A percentile compares a stretch with the other conserved stretches of the same genome.
Conservation (phyloP, 1,284 basidiomycete species). For the Irpex rosettiformis region DNA sequence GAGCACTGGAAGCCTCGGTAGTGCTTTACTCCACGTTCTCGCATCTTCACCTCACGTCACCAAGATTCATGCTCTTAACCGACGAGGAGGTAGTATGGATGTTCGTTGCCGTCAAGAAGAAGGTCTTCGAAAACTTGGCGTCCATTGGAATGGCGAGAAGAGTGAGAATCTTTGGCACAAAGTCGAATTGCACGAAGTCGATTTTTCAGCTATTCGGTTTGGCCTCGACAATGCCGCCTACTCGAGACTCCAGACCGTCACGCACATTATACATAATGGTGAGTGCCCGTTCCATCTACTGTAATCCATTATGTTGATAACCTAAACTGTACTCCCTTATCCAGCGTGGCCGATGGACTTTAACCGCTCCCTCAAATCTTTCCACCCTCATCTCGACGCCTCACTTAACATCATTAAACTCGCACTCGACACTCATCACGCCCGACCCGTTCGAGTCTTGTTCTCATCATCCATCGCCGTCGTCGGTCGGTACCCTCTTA, state of each 20-base stretch:
- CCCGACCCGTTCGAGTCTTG: conserved; percentile 18
- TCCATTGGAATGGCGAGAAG: neutral
- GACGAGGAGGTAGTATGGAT: neutral
- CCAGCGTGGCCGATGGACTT: conserved; percentile 37
- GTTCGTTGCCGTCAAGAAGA: conserved; percentile 11
- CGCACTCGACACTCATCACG: conserved; percentile 22
- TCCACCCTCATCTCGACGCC: conserved; percentile 32
- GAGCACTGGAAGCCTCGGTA: conserved; percentile 14
- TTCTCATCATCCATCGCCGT: conserved; percentile 37
- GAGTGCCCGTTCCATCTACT: neutral
- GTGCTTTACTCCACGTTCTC: conserved; percentile 10
- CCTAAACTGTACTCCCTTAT: too few relatives aligned
- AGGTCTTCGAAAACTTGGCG: conserved; percentile 8
- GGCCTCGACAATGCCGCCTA: conserved; percentile 6
- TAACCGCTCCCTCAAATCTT: conserved; percentile 32
- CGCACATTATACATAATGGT: conserved; percentile 36
- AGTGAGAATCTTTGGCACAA: too few relatives aligned
- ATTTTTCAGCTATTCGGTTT: conserved; percentile 7
- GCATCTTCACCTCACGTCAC: conserved; percentile 44
- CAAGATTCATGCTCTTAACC: conserved; percentile 16
- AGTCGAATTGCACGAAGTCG: conserved; percentile 11
- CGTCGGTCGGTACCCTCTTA: conserved; percentile 29
- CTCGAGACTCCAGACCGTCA: conserved; percentile 24
- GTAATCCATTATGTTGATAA: too few relatives aligned
- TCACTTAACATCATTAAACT: conserved; percentile 31